phyloP scores from a whole-genome alignment of 2,329 filamentous ascomycete genomes.

The Teratosphaeria epicoccoides region DNA sequence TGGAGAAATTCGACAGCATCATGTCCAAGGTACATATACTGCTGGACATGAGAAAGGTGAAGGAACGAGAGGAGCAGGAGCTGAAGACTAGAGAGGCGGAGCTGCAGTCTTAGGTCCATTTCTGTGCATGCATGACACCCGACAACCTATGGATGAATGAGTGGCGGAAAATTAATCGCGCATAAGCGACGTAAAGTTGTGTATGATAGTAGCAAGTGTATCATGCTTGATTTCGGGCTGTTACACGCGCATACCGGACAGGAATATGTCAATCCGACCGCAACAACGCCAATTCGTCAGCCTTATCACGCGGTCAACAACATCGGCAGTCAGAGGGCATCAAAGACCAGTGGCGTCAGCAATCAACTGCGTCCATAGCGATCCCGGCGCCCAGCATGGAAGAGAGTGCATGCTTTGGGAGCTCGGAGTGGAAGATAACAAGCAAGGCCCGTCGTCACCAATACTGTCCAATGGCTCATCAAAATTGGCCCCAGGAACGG shows the following conservation, averaged over 20 bases:
- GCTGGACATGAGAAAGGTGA: slow-evolving; percentile 62
- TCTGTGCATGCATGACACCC: not conserved
- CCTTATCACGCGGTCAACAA: not conserved
- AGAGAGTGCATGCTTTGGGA: not conserved
- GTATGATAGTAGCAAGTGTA: not conserved
- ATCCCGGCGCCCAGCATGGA: not conserved
- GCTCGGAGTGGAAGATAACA: not conserved
- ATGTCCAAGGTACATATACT: slow-evolving; percentile 57
- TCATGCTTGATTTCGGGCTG: not conserved
- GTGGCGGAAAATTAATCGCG: no score
- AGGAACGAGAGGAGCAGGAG: slow-evolving; percentile 66
- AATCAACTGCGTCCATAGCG: not conserved
- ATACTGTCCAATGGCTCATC: not conserved
- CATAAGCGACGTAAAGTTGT: no score
- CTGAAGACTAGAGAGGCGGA: slow-evolving; percentile 44
- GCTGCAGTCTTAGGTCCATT: slow-evolving; percentile 5
- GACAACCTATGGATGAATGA: not conserved
- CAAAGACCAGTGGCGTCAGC: not conserved
- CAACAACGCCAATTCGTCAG: not conserved
- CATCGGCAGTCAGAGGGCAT: not conserved
- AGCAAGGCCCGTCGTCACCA: not conserved
- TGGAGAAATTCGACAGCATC: slow-evolving; percentile 60
- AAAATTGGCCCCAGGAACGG: not conserved
- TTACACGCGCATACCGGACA: no score
- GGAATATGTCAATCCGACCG: no score